Evolutionary conservation across 2,329 filamentous ascomycete species (phyloP).

Genomic region (Aspergillus quadricinctus): DNA sequence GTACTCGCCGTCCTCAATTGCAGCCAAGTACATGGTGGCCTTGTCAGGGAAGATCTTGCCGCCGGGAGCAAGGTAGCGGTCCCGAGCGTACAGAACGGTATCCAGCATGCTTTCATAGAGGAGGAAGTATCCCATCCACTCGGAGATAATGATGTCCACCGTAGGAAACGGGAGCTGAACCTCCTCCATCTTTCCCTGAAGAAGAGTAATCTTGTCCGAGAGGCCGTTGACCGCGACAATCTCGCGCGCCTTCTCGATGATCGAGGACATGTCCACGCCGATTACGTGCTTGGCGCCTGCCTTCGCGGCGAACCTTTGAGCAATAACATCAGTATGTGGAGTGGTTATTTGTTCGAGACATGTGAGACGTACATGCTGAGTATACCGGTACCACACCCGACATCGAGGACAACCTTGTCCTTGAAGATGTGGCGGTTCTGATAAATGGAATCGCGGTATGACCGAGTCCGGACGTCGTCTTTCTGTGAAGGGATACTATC

Average conservation of each 20-base stretch:
- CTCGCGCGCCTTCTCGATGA: constrained; percentile 96
- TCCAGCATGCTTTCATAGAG: constrained; percentile 99
- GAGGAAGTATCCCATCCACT: constrained; percentile 99
- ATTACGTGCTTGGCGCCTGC: constrained; percentile 98
- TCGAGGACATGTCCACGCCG: constrained; percentile 98
- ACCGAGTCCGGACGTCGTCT: constrained; percentile 94
- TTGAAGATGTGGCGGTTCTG: constrained; percentile 94
- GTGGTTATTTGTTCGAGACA: background rate
- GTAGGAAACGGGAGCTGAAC: constrained; percentile 87
- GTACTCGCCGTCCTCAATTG: constrained; percentile 98
- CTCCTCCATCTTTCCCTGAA: constrained; percentile 99
- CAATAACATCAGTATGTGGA: constrained; percentile 13
- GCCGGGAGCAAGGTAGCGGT: constrained; percentile 80
- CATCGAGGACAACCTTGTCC: constrained; percentile 91
- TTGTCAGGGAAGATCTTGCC: constrained; percentile 98
- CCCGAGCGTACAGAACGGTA: constrained; percentile 92
- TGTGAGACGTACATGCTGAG: constrained; percentile 78
- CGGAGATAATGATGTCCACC: constrained; percentile 98
- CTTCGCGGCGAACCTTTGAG: constrained; percentile 83
- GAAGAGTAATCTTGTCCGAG: constrained; percentile 90
- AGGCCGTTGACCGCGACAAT: constrained; percentile 91
- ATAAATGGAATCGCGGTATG: constrained; percentile 95
- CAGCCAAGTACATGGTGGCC: constrained; percentile 93
- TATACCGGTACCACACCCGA: constrained; percentile 95
- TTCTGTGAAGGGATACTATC: constrained; percentile 55